Evolutionary conservation across 352 stramenopile species (phyloP).

Genomic region (Phytophthora niederhauseri): DNA sequence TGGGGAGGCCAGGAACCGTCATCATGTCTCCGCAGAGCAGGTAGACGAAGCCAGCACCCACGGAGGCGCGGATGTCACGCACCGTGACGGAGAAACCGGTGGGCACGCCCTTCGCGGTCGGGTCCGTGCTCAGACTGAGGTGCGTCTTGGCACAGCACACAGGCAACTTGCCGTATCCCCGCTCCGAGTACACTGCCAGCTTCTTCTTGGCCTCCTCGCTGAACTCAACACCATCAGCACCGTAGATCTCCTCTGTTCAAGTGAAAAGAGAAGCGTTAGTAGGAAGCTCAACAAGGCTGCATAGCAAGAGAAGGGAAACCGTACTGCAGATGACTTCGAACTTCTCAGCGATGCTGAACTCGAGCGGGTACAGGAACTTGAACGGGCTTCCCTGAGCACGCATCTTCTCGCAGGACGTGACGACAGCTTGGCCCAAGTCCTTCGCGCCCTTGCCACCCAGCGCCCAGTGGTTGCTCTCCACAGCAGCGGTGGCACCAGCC

Average conservation of each 20-base stretch:
- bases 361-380: constrained; percentile 96
- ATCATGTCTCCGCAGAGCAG: constrained; percentile 97
- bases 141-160: constrained; percentile 99
- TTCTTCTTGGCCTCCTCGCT: constrained; percentile 94
- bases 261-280: constrained; percentile 42
- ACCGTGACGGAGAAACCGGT: constrained; percentile 95
- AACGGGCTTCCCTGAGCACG: constrained; percentile 84
- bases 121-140: constrained; percentile 97
- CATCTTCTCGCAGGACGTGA: constrained; percentile 89
- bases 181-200: constrained; percentile 91
- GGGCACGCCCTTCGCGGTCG: constrained; percentile 93
- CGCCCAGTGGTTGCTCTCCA: constrained; percentile 93
- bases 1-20: constrained; percentile 98
- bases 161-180: constrained; percentile 74
- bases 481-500: constrained; percentile 95
- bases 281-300: background rate
- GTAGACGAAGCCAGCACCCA: constrained; percentile 97
- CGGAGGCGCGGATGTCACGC: constrained; percentile 94
- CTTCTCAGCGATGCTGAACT: constrained; percentile 94
- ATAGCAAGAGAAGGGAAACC: constrained; percentile 60
- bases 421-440: constrained; percentile 93
- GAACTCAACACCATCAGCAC: constrained; percentile 95
- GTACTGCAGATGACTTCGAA: constrained; percentile 96
- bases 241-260: constrained; percentile 95
- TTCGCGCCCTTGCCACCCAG: constrained; percentile 88